phyloP scores from a whole-genome alignment of 23 red algal genomes.

The Gracilaria domingensis region DNA sequence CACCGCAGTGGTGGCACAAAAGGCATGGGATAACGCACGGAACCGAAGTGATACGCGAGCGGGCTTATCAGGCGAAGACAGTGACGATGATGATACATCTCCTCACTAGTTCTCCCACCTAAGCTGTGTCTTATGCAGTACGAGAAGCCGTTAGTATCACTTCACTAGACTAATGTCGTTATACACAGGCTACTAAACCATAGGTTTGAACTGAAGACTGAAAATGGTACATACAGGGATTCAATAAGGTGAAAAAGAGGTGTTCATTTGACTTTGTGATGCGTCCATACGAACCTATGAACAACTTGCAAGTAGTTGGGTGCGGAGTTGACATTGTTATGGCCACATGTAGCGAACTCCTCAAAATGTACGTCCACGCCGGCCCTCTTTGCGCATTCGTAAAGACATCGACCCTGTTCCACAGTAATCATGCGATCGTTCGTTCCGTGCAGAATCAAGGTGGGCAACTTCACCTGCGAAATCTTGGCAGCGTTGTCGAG shows the following conservation, averaged over 20 bases:
- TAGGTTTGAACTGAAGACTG: not conserved
- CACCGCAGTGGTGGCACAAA: slow-evolving; percentile 40
- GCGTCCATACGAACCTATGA: slow-evolving; percentile 41
- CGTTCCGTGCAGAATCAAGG: slow-evolving; percentile 69
- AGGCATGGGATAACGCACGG: slow-evolving; percentile 54
- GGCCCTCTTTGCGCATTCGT: slow-evolving; percentile 34
- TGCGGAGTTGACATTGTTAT: slow-evolving; percentile 67
- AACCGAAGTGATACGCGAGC: slow-evolving; percentile 55
- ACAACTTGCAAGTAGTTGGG: slow-evolving; percentile 43
- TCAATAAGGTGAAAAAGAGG: not conserved
- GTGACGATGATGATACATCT: slow-evolving; percentile 20
- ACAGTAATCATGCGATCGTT: slow-evolving; percentile 52
- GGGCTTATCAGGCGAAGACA: slow-evolving; percentile 20
- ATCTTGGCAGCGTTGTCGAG: slow-evolving; percentile 43
- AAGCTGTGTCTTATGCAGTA: not conserved
- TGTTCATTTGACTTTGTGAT: slow-evolving; percentile 27
- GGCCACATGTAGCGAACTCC: slow-evolving; percentile 39
- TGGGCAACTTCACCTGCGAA: slow-evolving; percentile 20
- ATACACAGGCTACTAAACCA: not conserved
- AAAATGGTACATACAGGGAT: not conserved
- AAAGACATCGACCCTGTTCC: slow-evolving; percentile 54
- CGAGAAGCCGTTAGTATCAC: not conserved
- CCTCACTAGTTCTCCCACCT: not conserved
- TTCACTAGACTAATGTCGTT: not conserved
- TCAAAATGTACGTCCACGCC: slow-evolving; percentile 59